A percentile compares a stretch with the other conserved stretches of the same genome.
phyloP scores from a whole-genome alignment of 2,329 filamentous ascomycete genomes.

The Tothia fuscella region DNA sequence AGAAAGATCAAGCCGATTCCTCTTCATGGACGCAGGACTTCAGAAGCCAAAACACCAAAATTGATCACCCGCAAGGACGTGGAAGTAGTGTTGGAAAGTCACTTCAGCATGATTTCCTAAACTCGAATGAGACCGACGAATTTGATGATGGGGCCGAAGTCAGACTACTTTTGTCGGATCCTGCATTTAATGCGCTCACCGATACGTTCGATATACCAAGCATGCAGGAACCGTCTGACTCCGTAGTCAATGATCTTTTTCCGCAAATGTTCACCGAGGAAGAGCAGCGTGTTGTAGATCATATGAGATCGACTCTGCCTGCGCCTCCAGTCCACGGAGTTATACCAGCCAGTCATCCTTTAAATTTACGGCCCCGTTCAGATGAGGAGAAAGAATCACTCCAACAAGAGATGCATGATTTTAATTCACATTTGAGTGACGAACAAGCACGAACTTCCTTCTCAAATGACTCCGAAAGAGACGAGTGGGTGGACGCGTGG shows the following conservation, averaged over 20 bases:
- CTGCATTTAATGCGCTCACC: slow-evolving; percentile 1
- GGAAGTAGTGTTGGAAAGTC: neutral
- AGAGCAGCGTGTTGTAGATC: slow-evolving; percentile 1
- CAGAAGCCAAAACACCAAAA: neutral
- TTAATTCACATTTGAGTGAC: neutral
- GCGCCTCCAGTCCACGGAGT: slow-evolving; percentile 8
- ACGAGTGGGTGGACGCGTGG: slow-evolving; percentile 14
- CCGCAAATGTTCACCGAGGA: slow-evolving; percentile 5
- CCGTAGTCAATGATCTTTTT: slow-evolving; percentile 3
- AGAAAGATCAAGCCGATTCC: neutral
- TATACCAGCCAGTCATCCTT: slow-evolving; percentile 1
- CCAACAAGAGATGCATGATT: slow-evolving; percentile 1
- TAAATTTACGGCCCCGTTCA: slow-evolving; percentile 8
- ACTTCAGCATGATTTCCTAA: neutral
- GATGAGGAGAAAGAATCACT: slow-evolving; percentile 3
- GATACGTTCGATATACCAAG: neutral
- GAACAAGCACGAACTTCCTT: neutral
- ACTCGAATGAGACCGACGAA: neutral
- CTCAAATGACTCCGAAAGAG: neutral
- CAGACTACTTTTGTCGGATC: slow-evolving; percentile 8
- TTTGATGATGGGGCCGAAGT: slow-evolving; percentile 12
- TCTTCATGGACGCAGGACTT: neutral
- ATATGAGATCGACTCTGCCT: slow-evolving; percentile 9
- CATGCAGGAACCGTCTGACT: neutral
- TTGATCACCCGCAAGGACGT: neutral